Evolutionary conservation across 768 basidiomycete genomes (phyloP).

Genomic region (Lactarius trivialis): DNA sequence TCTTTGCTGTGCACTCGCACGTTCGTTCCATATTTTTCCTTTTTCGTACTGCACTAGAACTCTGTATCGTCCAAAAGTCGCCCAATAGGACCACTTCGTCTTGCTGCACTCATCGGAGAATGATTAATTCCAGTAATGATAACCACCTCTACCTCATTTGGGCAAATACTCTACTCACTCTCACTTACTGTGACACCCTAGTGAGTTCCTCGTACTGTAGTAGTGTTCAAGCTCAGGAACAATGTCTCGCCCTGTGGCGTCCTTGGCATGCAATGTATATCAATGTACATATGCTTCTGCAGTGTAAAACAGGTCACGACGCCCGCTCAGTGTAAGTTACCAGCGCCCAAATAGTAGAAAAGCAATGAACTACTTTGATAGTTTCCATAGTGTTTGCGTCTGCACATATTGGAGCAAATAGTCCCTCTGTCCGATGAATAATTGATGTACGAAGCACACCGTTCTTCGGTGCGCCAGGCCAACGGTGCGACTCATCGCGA

Average conservation of each 20-base stretch:
- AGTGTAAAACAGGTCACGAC: background rate
- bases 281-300: background rate
- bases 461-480: background rate
- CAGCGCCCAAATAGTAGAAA: conserved; percentile 33
- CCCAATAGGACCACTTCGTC: too few relatives aligned
- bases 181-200: background rate
- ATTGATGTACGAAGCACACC: conserved; percentile 24
- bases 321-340: background rate
- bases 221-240: conserved; percentile 1
- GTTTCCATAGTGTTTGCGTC: background rate
- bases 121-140: too few relatives aligned
- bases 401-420: conserved; percentile 12
- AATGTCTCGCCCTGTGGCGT: background rate
- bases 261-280: background rate
- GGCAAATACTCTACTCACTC: too few relatives aligned
- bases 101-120: background rate
- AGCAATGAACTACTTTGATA: conserved; percentile 20
- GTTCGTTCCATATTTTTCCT: background rate
- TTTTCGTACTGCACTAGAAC: background rate
- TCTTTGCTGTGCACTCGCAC: background rate
- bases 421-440: conserved; percentile 22
- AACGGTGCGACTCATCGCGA: background rate
- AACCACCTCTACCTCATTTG: too few relatives aligned
- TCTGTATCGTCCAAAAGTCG: background rate
- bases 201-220: background rate